Base-by-base conservation (phyloP, 352 stramenopile species). In the Pythium oligandrum region DNA sequence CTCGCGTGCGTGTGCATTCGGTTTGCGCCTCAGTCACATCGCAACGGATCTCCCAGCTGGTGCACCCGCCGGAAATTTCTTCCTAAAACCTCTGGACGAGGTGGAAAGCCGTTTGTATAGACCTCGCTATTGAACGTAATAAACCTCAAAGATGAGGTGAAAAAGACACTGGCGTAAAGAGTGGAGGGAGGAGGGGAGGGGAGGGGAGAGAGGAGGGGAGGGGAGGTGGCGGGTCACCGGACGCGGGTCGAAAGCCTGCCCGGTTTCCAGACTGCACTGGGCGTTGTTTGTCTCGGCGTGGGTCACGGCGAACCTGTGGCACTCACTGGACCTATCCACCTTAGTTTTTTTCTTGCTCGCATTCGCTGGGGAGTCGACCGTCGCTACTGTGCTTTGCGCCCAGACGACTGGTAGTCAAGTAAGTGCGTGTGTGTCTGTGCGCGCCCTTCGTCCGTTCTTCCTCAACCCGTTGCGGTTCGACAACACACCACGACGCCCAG, bases 291-390 rank as follows among this genome's bases (percentile, higher is more conserved):
- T 42, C 12, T 42, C 12, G 7, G 7, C 38, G 12, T 12, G 7
- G 38, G 7, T 8, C 12, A 8, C 38, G 12, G 38, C 38, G 17
- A 26, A 0, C 17, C 17, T 26, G 17, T 26, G 17, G 17, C 17
- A 26, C 17, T 26, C 17, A 0, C 17, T 26, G 17, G 17, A 26
- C 17, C 17, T 26, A 42, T 42, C 40, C 17, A 55, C 31, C 50
- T 64, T 64, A 64, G 57, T 64, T 64, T 64, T 59, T 64, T 60
- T 64, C 57, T 64, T 64, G 50, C 57, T 45, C 34, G 40, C 44
- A 44, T 51, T 52, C 37, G 55, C 44, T 57, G 38, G 38, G 17
- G 17, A 26, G 17, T 26, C 17, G 17, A 26, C 17, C 17, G 17
- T 26, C 17, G 17, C 17, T 0, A 26, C 17, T 26, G 17, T 26